Conservation (phyloP, 1,284 basidiomycete genomes). For the Lentinus polychrous region DNA sequence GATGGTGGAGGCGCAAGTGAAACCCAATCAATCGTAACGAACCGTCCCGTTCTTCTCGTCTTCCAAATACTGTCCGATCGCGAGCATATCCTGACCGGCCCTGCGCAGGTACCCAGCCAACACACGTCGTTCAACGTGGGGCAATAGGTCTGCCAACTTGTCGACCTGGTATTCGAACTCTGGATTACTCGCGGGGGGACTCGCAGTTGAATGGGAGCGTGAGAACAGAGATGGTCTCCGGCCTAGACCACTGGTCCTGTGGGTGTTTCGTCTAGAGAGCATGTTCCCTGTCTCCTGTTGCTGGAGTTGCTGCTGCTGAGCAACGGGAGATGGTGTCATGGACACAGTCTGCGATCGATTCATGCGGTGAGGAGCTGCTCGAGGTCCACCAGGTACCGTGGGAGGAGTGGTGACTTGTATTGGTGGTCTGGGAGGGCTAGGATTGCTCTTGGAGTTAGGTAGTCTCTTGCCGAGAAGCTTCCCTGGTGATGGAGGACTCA, state of each 20-base stretch:
- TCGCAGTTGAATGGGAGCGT: slow-evolving; percentile 15
- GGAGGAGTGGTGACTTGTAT: slow-evolving; percentile 37
- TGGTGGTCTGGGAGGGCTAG: slow-evolving; percentile 23
- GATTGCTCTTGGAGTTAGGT: slow-evolving; percentile 28
- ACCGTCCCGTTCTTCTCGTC: slow-evolving; percentile 77
- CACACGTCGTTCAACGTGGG: slow-evolving; percentile 65
- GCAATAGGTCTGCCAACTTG: slow-evolving; percentile 67
- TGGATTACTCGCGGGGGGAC: slow-evolving; percentile 25
- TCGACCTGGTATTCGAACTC: slow-evolving; percentile 64
- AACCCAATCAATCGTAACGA: slow-evolving; percentile 19
- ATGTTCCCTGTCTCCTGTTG: slow-evolving; percentile 4
- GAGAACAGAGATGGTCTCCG: slow-evolving; percentile 47
- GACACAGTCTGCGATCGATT: slow-evolving; percentile 64
- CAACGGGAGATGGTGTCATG: slow-evolving; percentile 27
- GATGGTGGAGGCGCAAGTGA: neutral
- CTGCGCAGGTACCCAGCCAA: slow-evolving; percentile 69
- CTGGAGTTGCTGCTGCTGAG: slow-evolving; percentile 5
- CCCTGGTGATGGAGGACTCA: slow-evolving; percentile 25
- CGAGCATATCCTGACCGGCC: slow-evolving; percentile 73
- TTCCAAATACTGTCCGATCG: slow-evolving; percentile 83
- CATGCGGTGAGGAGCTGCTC: slow-evolving; percentile 58
- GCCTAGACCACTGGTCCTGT: slow-evolving; percentile 35
- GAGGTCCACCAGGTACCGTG: slow-evolving; percentile 67
- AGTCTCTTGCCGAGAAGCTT: slow-evolving; percentile 35
- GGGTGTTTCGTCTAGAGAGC: slow-evolving; percentile 15